Base-by-base conservation (phyloP, 2,329 filamentous ascomycete species). In the Scolecobasidium constrictum region DNA sequence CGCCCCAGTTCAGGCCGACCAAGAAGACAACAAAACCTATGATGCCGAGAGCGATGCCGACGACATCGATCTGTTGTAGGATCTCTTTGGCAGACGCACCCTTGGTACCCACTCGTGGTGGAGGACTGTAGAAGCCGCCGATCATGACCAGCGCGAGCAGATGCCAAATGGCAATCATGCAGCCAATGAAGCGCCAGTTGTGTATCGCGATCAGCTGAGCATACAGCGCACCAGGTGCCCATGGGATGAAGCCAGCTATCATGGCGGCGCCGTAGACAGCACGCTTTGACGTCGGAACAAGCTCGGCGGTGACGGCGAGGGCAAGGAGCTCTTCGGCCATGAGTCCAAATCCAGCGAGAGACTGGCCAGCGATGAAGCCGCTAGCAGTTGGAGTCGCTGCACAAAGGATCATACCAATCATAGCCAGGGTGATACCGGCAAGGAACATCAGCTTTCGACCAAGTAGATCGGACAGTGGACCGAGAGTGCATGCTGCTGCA, bases 21-120 rank as follows among this genome's bases (percentile, higher is more conserved):
- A 53, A 34, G 23, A 53, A 52, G 17, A 49, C 43, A 9, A 50
- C 41, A 33, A 53, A 44, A 11, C 51, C 50, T 5, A 16, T 28
- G 12, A 45, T 45, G 37, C 47, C 52, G 2, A 53, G 41, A 18
- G 49, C 28, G 1, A 46, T 49, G 2, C 51, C 50, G n/a, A 48
- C 21, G 35, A 44, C 51, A 40, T 52, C 51, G 35, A 53, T 50
- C 40, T 51, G 15, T 42, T 49, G n/a, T n/a, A n/a, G n/a, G n/a
- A n/a, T n/a, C n/a, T n/a, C n/a, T n/a, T n/a, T n/a, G n/a, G 11
- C 13, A 31, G 26, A 31, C 13, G 11, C 26, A 13, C 26, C 13
- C 13, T 31, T 11, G 26, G 11, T 11, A 31, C 11, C 26, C 11
- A 31, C 26, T 31, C 26, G 11, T 11, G 26, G 26, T 13, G 26